Evolutionary conservation across 257 asterid genomes (phyloP).

Genomic region (Fraxinus pennsylvanica): DNA sequence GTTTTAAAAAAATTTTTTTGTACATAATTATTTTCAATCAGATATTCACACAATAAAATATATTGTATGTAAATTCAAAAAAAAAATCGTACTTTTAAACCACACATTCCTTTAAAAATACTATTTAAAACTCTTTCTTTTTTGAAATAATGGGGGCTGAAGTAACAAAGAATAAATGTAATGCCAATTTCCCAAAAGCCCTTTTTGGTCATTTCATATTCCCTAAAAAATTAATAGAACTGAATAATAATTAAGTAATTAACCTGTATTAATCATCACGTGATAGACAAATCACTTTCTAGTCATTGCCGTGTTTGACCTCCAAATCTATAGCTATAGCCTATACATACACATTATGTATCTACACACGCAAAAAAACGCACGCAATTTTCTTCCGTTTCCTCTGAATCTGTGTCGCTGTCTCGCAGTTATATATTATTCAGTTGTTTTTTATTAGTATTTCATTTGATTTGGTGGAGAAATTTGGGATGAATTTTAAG

Average conservation of each 20-base stretch:
- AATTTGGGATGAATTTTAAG: not conserved
- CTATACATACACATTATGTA: conserved; percentile 24
- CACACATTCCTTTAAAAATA: too few species aligned
- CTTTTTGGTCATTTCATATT: conserved; percentile 27
- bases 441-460: not conserved
- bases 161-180: not conserved
- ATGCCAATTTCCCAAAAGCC: not conserved
- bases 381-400: not conserved
- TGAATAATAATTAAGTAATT: not conserved
- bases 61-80: too few species aligned
- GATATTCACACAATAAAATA: too few species aligned
- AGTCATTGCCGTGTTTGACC: conserved; percentile 92
- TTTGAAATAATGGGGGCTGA: too few species aligned
- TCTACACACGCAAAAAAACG: not conserved
- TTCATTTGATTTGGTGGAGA: not conserved
- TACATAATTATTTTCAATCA: too few species aligned
- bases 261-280: conserved; percentile 24
- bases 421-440: not conserved
- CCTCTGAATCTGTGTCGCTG: not conserved
- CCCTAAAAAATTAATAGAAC: not conserved
- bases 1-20: too few species aligned
- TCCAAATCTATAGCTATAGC: conserved; percentile 33
- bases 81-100: too few species aligned
- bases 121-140: too few species aligned
- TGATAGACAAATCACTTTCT: conserved; percentile 27